Conservation (phyloP, 371 early-diverging fungal species). For the Entomophthora muscae region DNA sequence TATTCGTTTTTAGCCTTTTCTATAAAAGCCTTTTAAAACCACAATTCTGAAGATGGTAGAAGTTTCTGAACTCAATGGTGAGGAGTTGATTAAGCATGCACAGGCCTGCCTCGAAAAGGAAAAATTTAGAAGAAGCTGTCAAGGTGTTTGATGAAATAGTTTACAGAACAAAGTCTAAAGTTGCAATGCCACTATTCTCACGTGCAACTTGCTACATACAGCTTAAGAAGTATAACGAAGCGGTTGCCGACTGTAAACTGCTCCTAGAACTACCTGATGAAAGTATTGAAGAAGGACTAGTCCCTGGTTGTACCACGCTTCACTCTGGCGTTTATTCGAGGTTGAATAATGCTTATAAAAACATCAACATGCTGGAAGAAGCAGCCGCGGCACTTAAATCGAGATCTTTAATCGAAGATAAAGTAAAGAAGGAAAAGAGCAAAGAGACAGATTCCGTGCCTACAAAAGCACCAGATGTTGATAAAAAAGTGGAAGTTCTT, state of each 20-base stretch:
- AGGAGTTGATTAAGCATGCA: neutral
- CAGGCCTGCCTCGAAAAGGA: neutral
- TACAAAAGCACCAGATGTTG: neutral
- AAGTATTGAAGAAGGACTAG: neutral
- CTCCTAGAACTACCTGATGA: neutral
- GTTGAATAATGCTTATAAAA: slow-evolving; percentile 4
- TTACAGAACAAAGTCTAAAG: neutral
- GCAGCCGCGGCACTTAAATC: slow-evolving; percentile 3
- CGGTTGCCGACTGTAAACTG: neutral
- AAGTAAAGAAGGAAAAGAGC: neutral
- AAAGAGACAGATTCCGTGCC: neutral
- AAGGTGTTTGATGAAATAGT: slow-evolving; percentile 4
- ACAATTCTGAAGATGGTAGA: neutral
- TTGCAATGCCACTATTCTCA: neutral
- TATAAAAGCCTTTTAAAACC: neutral
- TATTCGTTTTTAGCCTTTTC: neutral
- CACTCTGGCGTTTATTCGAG: slow-evolving; percentile 5
- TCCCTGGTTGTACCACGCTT: slow-evolving; percentile 3
- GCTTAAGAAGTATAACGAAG: neutral
- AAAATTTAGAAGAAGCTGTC: neutral
- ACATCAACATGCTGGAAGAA: neutral
- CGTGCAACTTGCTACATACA: slow-evolving; percentile 5
- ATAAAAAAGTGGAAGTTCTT: neutral
- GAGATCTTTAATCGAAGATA: neutral
- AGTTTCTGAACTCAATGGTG: neutral